Base-by-base conservation (phyloP, 1,284 basidiomycete genomes). In the Ustilago xerochloae region DNA sequence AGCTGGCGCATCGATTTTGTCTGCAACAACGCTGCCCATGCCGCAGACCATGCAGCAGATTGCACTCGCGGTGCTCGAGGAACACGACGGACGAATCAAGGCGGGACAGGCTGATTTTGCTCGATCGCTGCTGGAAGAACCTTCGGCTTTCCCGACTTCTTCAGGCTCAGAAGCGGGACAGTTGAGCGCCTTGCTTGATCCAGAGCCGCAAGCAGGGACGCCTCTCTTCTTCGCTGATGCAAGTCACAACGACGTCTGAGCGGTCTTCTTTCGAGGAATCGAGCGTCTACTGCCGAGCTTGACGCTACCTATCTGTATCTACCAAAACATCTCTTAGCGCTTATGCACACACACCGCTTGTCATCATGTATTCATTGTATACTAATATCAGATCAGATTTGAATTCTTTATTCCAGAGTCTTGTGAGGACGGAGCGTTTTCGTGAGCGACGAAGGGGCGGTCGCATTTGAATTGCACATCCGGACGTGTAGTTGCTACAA, bases 11-110 rank as follows among this genome's bases (percentile, higher is more conserved):
- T 29, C 39, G 24, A 32, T 20, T 16, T 39, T 33, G 8, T 6
- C 57, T 4, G 18, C 47, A 9, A 15, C 60, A 2, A 45, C 51
- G 18, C 39, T 65, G 2, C 28, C 33, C 4, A 49, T 45, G 32
- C 54, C 65, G 32, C 65, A 63, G n/a, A 39, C 62, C 29, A 62
- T 68, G 65, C 65, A 63, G 51, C 65, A 63, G 32, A 39, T 68
- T n/a, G 65, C 65, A 5, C 45, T 58, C 3, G 59, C 59, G 3
- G 59, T 68, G 1, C 35, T 68, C 20, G 59, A 58, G 16, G 54
- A 54, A 8, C 28, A 48, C 33, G 49, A 38, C 6, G 49, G 10
- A n/a, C 15, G 36, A 7, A 20, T 9, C 36, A 67, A 57, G 33
- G 45, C 24, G 20, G 16, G 39, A 8, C 43, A 56, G 2, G 20